Evolutionary conservation across 2,329 filamentous ascomycete genomes (phyloP).

Genomic region (Penicillium sp.): DNA sequence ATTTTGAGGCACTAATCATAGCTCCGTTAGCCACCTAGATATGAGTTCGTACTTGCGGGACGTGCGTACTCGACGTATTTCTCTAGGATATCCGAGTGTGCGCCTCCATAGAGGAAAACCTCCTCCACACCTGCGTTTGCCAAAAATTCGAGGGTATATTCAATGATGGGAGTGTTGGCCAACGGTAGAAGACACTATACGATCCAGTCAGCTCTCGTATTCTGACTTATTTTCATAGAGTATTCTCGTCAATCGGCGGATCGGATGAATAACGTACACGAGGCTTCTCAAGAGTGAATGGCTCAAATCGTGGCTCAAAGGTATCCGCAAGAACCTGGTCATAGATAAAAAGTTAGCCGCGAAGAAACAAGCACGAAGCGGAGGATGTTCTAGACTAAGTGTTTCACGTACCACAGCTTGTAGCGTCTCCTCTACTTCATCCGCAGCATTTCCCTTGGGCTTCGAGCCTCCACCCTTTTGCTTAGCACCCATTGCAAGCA

Average conservation of each 20-base stretch:
- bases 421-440: slow-evolving; percentile 61
- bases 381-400: not conserved
- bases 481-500: slow-evolving; percentile 35
- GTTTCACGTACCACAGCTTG: slow-evolving; percentile 58
- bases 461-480: slow-evolving; percentile 34
- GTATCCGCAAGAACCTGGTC: slow-evolving; percentile 85
- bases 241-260: not conserved
- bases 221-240: not conserved
- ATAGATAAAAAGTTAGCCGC: slow-evolving; percentile 11
- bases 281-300: slow-evolving; percentile 84
- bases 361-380: not conserved
- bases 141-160: slow-evolving; percentile 95
- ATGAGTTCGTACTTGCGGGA: not conserved
- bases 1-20: slow-evolving; percentile 63
- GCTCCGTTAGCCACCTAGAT: slow-evolving; percentile 13
- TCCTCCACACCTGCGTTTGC: slow-evolving; percentile 94
- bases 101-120: slow-evolving; percentile 86
- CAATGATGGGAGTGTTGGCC: slow-evolving; percentile 90
- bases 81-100: slow-evolving; percentile 84
- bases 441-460: slow-evolving; percentile 46
- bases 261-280: slow-evolving; percentile 59
- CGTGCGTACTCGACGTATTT: slow-evolving; percentile 67
- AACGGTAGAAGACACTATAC: slow-evolving; percentile 83
- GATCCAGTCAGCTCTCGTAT: slow-evolving; percentile 5
- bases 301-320: slow-evolving; percentile 87